Evolutionary conservation across 169 alveolate species (phyloP), one percentile per base, ranked within the genome.

Genomic region (Ichthyophthirius multifiliis): DNA sequence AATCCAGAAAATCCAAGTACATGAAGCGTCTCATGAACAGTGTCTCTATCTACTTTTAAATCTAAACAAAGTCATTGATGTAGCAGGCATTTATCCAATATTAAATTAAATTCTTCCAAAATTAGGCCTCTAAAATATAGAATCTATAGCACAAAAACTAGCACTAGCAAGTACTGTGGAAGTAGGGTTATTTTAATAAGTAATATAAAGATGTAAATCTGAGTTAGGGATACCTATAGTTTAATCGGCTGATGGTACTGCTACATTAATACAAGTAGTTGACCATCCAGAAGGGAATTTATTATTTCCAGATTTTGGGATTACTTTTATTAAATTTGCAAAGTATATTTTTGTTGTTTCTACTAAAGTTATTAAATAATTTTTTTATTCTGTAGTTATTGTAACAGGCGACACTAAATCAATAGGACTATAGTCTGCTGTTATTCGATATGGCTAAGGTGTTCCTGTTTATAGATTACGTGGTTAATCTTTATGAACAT

Each of bases 31-130:
- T 67, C 77, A 20, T 67, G 77, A n/a, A 67, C 20, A 0, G 30
- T 2, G 55, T n/a, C 41, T 67, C 43, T 67, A 67, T 18, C 30
- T 44, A 27, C 46, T 41, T 35, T 31, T 27, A 39, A 67, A 67
- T 23, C 31, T 13, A 13, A 55, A 5, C 23, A 27, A 27, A 15
- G 71, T 55, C 4, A n/a, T 20, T 7, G 23, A 13, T 55, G 31
- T 55, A 27, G 9, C 31, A 27, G 23, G 31, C 13, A 55, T 27
- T 12, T 67, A 16, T 6, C 43, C 43, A 10, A 67, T 5, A 67
- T 67, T 67, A 1, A 37, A 44, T 30, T 15, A 13, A 67, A 67
- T 41, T 67, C 77, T 67, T 10, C 77, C 77, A 4, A 67, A 37
- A 39, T 32, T 37, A 12, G 77, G 77, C 27, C 77, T 67, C 30